A percentile compares a stretch with the other conserved stretches of the same genome.
These are phyloP conservation scores for Backusella westeae DNA, from an alignment of 192 early-diverging fungal species.

Conservation along the genomic window DNA sequence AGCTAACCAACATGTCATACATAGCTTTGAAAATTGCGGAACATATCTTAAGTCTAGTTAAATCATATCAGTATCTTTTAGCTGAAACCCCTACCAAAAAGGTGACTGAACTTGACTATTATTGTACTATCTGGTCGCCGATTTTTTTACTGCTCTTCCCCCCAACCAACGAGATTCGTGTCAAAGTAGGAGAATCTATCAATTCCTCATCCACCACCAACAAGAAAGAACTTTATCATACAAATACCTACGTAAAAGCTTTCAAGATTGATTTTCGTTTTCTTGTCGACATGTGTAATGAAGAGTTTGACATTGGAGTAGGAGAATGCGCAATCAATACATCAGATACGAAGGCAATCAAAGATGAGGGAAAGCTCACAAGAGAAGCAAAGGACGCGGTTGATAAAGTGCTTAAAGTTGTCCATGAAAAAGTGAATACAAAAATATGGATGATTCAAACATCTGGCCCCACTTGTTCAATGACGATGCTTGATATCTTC, in stretches of 20 bases:
- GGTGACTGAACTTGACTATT: not conserved
- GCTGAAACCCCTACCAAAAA: not conserved
- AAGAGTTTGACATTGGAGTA: not conserved
- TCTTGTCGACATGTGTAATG: not conserved
- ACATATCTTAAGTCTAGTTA: not conserved
- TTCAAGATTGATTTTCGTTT: conserved; percentile 5
- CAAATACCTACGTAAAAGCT: not conserved
- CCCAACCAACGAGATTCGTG: not conserved
- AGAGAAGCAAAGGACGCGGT: not conserved
- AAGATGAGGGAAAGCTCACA: not conserved
- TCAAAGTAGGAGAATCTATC: not conserved
- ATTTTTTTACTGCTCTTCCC: not conserved
- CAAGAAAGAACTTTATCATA: not conserved
- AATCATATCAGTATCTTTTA: not conserved
- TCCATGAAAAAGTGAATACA: not conserved
- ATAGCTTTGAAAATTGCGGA: not conserved
- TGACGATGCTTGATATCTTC: not conserved
- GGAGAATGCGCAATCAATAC: not conserved
- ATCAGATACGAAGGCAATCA: not conserved
- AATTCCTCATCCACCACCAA: not conserved
- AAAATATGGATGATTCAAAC: not conserved
- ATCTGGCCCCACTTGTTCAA: not conserved
- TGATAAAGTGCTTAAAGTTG: not conserved
- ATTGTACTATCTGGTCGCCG: not conserved
- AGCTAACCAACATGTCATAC: not conserved